Evolutionary conservation across 148 eudicot species (phyloP), one percentile per base, ranked within the genome.

Genomic region (Arctostaphylos glauca): DNA sequence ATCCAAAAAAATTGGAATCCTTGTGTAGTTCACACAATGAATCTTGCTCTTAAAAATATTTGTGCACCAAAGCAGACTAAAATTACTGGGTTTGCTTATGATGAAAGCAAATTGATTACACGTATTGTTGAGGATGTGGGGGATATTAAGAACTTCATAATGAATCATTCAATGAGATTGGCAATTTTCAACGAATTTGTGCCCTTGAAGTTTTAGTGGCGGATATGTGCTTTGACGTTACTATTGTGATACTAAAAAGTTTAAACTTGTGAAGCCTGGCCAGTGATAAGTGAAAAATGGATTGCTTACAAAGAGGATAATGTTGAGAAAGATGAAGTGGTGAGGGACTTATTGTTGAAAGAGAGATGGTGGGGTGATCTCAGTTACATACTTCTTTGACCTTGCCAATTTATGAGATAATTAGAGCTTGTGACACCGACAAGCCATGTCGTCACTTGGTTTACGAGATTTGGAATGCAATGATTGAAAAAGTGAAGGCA

Each of bases 381-480:
- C 9, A 49, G 80, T 38, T 79, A 84, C 44, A 74, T 82, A 2
- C 41, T 23, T 9, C 21, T 0, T 80, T 88, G 15, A 76, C 74
- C 14, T 9, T 5, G 0, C 76, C 82, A 5, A 50, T 50, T 50
- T 50, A 50, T 84, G 74, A 82, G 1, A 80, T 84, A 71, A 23
- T 84, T 74, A 53, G 86, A 9, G 0, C 1, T 43, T 83, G 73
- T 46, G 78, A 86, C n/a, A 86, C 59, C 0, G 60, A 88, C 2
- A 81, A 53, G 2, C 85, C 77, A 8, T 47, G n/a, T 5, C 60
- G 84, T 56, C 84, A 84, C 47, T 72, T 84, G 21, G 59, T 86
- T 12, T 84, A 88, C 81, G 85, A 86, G 9, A 78, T 83, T 82
- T 86, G 83, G 52, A 82, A 52, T 25, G 5, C 12, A 10, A 86